Base-by-base conservation (phyloP, 257 asterid species). In the Solanum appendiculatum region DNA sequence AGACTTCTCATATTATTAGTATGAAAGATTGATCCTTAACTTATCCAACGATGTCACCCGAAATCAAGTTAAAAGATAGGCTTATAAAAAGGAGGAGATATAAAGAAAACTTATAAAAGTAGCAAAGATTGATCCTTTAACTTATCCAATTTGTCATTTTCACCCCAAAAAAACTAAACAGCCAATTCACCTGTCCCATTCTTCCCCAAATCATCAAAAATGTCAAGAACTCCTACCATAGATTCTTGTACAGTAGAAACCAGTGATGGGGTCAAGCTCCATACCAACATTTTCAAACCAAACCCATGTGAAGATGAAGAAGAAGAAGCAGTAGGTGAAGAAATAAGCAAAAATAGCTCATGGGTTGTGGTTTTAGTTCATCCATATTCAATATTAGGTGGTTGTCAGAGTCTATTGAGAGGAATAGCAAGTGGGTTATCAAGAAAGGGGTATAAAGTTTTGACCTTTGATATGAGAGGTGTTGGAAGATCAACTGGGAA, bases 381-480 rank as follows among this genome's bases (percentile, higher is more conserved):
- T 87, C 96, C 94, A 5, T 93, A 92, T 81, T 91, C 96, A 6
- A 54, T 93, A 75, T 56, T 91, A 87, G 96, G 42, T 77, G 93
- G 94, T 51, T 85, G 89, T 70, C 95, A 92, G 85, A 89, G 88
- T 69, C 90, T 93, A 15, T 83, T 92, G 64, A 86, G 87, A 56
- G 95, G 94, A 56, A 89, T 93, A 56, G 93, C 93, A 4, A 56
- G 85, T 54, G 91, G 94, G 87, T 85, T 93, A 21, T 91, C 95
- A 20, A 77, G 85, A 83, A 89, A 87, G 77, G 95, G 94, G 60
- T 89, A 87, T 83, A 93, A 91, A 90, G 91, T 92, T 78, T 88
- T 93, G 69, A 93, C 94, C 86, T 93, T 91, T 85, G 92, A 93
- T 87, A 90, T 91, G 94, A 91, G 95, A 89, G 94, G 95, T 70